phyloP scores from a whole-genome alignment of 352 stramenopile species.

The Globisporangium nagaii region DNA sequence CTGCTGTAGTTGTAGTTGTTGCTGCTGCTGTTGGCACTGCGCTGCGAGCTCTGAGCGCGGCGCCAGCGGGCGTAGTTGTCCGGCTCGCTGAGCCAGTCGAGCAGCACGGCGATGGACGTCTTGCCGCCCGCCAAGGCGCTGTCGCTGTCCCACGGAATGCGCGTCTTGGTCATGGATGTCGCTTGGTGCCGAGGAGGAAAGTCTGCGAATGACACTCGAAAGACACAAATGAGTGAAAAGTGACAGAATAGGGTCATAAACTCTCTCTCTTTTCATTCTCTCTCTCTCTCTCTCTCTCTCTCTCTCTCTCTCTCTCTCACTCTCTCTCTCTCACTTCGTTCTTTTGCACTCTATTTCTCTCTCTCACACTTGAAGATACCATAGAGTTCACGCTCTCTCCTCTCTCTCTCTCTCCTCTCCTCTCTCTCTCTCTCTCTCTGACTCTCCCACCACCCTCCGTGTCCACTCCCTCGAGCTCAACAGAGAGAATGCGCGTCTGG shows the following conservation, averaged over 20 bases:
- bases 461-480: too few species aligned
- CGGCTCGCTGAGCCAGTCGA: conserved; percentile 31
- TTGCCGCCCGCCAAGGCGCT: conserved; percentile 8
- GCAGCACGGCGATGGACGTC: conserved; percentile 43
- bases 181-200: not conserved
- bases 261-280: not conserved
- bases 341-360: too few species aligned
- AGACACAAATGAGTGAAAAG: not conserved
- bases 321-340: not conserved
- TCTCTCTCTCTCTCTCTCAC: not conserved
- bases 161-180: not conserved
- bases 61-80: conserved; percentile 45
- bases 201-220: not conserved
- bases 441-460: too few species aligned
- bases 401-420: too few species aligned
- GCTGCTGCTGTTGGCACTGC: not conserved
- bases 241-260: too few species aligned
- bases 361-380: too few species aligned
- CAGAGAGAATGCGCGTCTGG: too few species aligned
- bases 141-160: conserved; percentile 9
- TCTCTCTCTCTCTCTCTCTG: too few species aligned
- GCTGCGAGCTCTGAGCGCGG: conserved; percentile 3
- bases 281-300: not conserved
- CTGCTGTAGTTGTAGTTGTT: not conserved
- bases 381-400: too few species aligned